Evolutionary conservation across 768 basidiomycete genomes (phyloP).

Genomic region (Agrocybe pediades): DNA sequence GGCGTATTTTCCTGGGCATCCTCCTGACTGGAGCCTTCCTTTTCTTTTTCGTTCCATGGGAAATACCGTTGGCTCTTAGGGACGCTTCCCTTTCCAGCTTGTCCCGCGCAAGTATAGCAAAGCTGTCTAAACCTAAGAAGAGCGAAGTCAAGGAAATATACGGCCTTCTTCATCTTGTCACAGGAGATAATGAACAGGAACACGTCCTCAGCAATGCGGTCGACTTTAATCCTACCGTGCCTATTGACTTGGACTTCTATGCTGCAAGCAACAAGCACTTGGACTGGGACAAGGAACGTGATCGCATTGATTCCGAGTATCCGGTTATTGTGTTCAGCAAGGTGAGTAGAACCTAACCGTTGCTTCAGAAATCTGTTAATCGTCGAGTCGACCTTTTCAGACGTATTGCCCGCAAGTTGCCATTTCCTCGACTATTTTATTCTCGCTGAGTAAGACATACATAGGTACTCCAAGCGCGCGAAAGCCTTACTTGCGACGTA

Average conservation of each 20-base stretch:
- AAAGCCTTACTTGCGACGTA: conserved; percentile 66
- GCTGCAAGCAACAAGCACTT: conserved; percentile 44
- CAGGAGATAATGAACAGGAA: conserved; percentile 43
- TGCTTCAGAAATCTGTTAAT: conserved; percentile 1
- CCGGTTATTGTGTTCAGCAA: conserved; percentile 86
- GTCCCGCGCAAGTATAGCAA: conserved; percentile 41
- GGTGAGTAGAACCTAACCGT: conserved; percentile 39
- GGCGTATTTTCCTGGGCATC: conserved; percentile 46
- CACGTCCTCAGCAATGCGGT: conserved; percentile 39
- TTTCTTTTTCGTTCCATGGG: conserved; percentile 47
- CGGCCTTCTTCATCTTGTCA: conserved; percentile 69
- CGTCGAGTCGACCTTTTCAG: conserved; percentile 31
- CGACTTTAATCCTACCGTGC: conserved; percentile 46
- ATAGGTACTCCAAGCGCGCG: conserved; percentile 59
- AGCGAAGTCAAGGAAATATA: conserved; percentile 60
- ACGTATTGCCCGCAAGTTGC: conserved; percentile 73
- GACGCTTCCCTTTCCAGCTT: conserved; percentile 32
- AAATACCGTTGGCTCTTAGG: conserved; percentile 36
- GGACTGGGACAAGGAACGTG: conserved; percentile 47
- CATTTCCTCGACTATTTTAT: neutral
- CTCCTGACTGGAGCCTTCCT: conserved; percentile 35
- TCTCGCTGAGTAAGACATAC: conserved; percentile 1
- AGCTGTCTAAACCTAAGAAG: conserved; percentile 34
- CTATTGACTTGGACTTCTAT: conserved; percentile 56
- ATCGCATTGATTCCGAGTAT: conserved; percentile 44